Evolutionary conservation across 2,329 filamentous ascomycete species (phyloP).

Genomic region (Colletotrichum chrysophilum): DNA sequence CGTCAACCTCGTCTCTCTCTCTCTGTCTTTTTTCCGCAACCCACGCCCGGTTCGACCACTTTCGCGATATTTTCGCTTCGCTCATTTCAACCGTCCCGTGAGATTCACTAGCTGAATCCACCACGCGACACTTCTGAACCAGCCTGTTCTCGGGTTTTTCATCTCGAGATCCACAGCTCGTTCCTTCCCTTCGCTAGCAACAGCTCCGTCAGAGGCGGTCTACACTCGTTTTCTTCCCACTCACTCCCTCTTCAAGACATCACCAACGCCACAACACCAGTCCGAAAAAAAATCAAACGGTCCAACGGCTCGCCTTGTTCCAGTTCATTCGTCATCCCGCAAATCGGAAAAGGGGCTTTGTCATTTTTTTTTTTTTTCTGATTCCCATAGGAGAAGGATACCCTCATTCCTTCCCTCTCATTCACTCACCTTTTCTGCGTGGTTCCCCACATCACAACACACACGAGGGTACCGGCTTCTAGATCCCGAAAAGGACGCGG

Average conservation of each 20-base stretch:
- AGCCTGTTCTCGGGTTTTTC: not conserved
- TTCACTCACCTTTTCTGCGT: not conserved
- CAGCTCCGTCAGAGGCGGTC: conserved; percentile 14
- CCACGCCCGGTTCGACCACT: not conserved
- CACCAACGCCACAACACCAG: not conserved
- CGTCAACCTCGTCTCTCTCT: not conserved
- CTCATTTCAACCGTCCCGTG: not conserved
- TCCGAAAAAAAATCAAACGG: not conserved
- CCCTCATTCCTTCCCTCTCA: not conserved
- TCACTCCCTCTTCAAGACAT: not conserved
- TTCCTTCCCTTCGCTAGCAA: conserved; percentile 5
- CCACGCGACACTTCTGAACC: not conserved
- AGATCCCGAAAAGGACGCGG: conserved; percentile 18
- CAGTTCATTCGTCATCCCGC: conserved; percentile 2
- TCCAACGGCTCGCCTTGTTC: not conserved
- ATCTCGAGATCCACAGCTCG: not conserved
- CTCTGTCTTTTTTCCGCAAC: not conserved
- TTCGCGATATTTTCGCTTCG: not conserved
- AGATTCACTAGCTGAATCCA: conserved; percentile 1
- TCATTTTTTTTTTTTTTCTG: not conserved
- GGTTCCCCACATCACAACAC: not conserved
- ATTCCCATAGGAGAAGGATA: not conserved
- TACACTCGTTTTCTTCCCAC: conserved; percentile 8
- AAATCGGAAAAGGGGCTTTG: not conserved
- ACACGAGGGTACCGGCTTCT: conserved; percentile 2